phyloP scores from a whole-genome alignment of 2,329 filamentous ascomycete genomes.

The Beauveria pseudobassiana region DNA sequence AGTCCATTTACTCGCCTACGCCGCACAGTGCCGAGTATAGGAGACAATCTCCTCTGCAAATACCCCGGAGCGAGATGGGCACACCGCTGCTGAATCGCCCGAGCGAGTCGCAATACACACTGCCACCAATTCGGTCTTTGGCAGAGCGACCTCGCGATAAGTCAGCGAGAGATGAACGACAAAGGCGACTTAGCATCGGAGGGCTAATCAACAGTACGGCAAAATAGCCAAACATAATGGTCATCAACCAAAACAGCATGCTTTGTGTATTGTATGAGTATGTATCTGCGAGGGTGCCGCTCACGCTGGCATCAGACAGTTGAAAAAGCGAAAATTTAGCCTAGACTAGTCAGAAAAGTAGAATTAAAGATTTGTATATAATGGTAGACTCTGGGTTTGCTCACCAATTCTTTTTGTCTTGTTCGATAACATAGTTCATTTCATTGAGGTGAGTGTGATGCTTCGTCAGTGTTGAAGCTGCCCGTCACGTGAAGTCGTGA shows the following conservation, averaged over 20 bases:
- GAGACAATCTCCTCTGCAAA: conserved; percentile 41
- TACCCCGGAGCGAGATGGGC: conserved; percentile 41
- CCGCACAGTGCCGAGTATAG: conserved; percentile 38
- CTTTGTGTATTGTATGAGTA: not conserved
- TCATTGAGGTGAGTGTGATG: not conserved
- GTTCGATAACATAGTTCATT: not conserved
- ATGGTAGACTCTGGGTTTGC: not conserved
- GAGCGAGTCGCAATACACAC: conserved; percentile 31
- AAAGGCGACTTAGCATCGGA: conserved; percentile 10
- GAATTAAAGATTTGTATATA: not conserved
- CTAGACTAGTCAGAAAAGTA: not conserved
- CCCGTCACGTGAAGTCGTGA: conserved; percentile 11
- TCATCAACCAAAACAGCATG: not conserved
- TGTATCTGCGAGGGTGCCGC: not conserved
- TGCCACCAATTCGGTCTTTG: conserved; percentile 40
- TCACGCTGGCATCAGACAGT: not conserved
- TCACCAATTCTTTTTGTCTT: not conserved
- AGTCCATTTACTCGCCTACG: conserved; percentile 34
- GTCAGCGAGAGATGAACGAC: not conserved
- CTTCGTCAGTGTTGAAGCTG: not conserved
- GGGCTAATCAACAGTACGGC: conserved; percentile 7
- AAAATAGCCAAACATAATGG: not conserved
- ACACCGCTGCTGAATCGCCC: conserved; percentile 23
- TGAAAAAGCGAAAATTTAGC: not conserved
- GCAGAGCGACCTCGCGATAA: conserved; percentile 19